Evolutionary conservation across 768 basidiomycete genomes (phyloP).

Genomic region (Coprinopsis sp.): DNA sequence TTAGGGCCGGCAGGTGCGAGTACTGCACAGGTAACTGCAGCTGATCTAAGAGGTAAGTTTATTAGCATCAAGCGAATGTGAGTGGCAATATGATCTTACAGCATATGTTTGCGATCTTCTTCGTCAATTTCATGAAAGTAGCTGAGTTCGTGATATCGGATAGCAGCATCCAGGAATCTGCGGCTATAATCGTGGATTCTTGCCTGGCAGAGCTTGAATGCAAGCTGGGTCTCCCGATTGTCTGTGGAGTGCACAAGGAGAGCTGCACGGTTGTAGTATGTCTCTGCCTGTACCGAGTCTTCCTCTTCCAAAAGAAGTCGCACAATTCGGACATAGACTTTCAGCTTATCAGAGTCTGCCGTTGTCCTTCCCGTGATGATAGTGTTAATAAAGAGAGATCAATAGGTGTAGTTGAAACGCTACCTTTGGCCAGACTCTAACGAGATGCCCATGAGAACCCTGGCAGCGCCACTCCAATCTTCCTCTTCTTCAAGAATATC

Average conservation of each 20-base stretch:
- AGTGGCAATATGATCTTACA: constrained; percentile 49
- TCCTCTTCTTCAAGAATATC: constrained; percentile 86
- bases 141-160: constrained; percentile 90
- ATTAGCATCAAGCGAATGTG: neutral
- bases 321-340: constrained; percentile 90
- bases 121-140: constrained; percentile 91
- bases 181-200: constrained; percentile 89
- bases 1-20: constrained; percentile 96
- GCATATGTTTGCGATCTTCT: constrained; percentile 84
- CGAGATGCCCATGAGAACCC: constrained; percentile 87
- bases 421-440: constrained; percentile 87
- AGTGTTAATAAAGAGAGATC: constrained; percentile 3
- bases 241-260: constrained; percentile 76
- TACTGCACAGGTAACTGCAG: constrained; percentile 94
- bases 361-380: constrained; percentile 5
- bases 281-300: constrained; percentile 96
- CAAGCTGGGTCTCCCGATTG: constrained; percentile 74
- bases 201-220: constrained; percentile 92
- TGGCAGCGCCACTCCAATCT: constrained; percentile 91
- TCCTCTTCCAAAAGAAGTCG: constrained; percentile 93
- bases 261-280: constrained; percentile 95
- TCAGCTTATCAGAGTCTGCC: constrained; percentile 80
- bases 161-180: constrained; percentile 92
- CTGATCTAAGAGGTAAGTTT: constrained; percentile 46
- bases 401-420: constrained; percentile 6